phyloP scores from a whole-genome alignment of 2,329 filamentous ascomycete species.

The Dothiorella sarmentorum region DNA sequence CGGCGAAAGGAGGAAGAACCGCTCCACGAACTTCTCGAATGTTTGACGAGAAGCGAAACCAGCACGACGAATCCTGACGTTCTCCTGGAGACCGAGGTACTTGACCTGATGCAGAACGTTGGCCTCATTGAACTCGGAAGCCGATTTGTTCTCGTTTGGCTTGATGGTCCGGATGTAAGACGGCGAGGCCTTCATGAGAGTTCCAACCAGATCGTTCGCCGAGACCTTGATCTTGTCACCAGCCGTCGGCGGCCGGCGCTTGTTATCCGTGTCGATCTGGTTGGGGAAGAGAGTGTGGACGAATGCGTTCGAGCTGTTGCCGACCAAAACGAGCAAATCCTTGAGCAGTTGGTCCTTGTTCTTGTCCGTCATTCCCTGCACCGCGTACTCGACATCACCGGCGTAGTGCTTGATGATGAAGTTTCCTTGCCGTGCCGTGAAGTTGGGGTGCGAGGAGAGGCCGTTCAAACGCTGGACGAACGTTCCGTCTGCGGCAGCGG shows the following conservation, averaged over 20 bases:
- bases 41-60: conserved; percentile 96
- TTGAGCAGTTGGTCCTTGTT: conserved; percentile 98
- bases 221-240: conserved; percentile 95
- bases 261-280: conserved; percentile 92
- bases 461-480: conserved; percentile 92
- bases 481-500: conserved; percentile 87
- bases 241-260: conserved; percentile 86
- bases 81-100: conserved; percentile 98
- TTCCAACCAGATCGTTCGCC: conserved; percentile 90
- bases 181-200: conserved; percentile 93
- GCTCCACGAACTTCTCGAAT: conserved; percentile 96
- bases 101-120: conserved; percentile 99
- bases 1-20: conserved; percentile 91
- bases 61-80: conserved; percentile 92
- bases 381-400: conserved; percentile 89
- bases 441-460: conserved; percentile 80
- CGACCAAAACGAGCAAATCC: conserved; percentile 83
- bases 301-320: conserved; percentile 78
- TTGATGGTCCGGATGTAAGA: conserved; percentile 99
- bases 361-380: conserved; percentile 98
- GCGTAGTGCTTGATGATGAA: conserved; percentile 99
- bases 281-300: conserved; percentile 86
- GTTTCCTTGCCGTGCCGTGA: conserved; percentile 86
- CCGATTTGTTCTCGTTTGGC: conserved; percentile 97
- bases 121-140: conserved; percentile 82